phyloP scores from a whole-genome alignment of 129 eudicot genomes.

The Tanacetum coccineum region DNA sequence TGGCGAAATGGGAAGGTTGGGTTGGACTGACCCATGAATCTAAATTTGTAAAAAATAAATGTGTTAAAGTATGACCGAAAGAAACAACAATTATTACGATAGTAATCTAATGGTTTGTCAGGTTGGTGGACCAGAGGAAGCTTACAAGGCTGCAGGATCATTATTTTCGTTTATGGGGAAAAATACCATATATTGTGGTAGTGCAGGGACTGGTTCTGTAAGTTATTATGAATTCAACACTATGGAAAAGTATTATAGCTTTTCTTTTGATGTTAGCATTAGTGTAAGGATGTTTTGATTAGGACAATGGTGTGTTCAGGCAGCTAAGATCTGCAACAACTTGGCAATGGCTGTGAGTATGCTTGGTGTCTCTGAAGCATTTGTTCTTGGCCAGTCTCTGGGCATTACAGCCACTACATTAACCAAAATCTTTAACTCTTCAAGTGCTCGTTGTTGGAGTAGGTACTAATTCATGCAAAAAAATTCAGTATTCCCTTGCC shows the following conservation, averaged over 20 bases:
- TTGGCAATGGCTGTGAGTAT: conserved; percentile 89
- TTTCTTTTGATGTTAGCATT: too few relatives aligned
- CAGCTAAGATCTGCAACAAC: conserved; percentile 94
- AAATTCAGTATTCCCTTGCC: conserved; percentile 4
- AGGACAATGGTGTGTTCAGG: conserved; percentile 33
- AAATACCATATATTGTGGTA: conserved; percentile 79
- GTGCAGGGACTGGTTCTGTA: conserved; percentile 92
- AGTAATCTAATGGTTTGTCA: conserved; percentile 21
- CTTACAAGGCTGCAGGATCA: conserved; percentile 58
- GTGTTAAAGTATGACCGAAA: too few relatives aligned
- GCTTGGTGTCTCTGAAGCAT: conserved; percentile 92
- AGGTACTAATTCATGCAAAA: conserved; percentile 38
- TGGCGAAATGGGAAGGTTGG: too few relatives aligned
- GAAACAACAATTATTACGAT: too few relatives aligned
- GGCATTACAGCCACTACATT: conserved; percentile 69
- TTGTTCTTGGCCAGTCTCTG: conserved; percentile 79
- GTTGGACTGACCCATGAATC: too few relatives aligned
- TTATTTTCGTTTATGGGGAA: conserved; percentile 81
- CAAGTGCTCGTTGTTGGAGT: conserved; percentile 96
- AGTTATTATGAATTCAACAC: conserved; percentile 24
- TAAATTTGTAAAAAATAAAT: too few relatives aligned
- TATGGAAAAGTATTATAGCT: not conserved
- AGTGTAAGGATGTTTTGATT: not conserved
- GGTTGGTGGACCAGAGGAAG: conserved; percentile 95
- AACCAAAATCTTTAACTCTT: conserved; percentile 74